Evolutionary conservation across 331 rosid genomes (phyloP), one percentile per base, ranked within the genome.

Genomic region (Rhamnella rubrinervis): DNA sequence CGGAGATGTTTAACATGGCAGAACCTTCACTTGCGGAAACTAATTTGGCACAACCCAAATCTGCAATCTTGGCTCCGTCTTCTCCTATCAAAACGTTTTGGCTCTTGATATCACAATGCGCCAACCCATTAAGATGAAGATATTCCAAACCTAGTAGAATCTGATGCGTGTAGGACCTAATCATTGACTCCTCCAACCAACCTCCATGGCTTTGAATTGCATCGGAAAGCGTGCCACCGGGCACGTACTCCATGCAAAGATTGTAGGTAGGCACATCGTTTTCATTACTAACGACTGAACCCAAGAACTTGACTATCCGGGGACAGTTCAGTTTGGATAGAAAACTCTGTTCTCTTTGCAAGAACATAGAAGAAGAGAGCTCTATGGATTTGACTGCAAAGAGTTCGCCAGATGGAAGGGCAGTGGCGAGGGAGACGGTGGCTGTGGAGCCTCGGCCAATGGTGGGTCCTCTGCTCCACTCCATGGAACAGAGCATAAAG

Each of bases 21-120:
- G 63, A 61, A 35, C 25, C 55, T 31, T 52, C 82, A 47, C 18
- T 71, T 16, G 38, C 63, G 1, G 46, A 47, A 13, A 37, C 63
- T 66, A 67, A 71, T 77, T 71, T 82, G 40, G 85, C 82, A 71
- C 87, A 82, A 13, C 90, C 90, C 79, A 85, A 60, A 75, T 85
- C 90, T 6, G 82, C 81, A 62, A 75, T 18, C 37, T 66, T 52
- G 20, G 11, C 70, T 9, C 74, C 76, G 12, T 74, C 75, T 16
- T 59, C 61, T 2, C 75, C 70, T 6, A 82, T 35, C 72, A 85
- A 55, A 14, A 85, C 64, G 61, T 85, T 85, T 15, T 49, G 77
- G 74, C 87, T 77, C 81, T 85, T 85, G 19, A 85, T 75, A 68
- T 85, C 90, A 51, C 90, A 85, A 72, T 85, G 90, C 5, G 57